Conservation (phyloP, 2,329 filamentous ascomycete species). For the Ampelomyces quisqualis region DNA sequence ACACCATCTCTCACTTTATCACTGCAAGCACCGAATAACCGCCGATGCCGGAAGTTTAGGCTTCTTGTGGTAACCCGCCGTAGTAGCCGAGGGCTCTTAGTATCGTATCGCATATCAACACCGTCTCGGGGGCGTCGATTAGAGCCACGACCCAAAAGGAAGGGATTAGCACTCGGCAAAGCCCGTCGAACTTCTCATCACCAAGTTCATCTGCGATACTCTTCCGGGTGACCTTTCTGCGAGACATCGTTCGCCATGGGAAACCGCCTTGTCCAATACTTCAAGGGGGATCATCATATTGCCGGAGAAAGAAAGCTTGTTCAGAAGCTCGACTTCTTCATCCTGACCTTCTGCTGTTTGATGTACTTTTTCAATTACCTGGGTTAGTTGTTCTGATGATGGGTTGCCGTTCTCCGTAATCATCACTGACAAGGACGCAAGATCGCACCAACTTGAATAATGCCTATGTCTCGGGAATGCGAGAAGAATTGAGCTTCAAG, state of each 20-base stretch:
- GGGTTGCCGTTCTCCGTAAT: no score
- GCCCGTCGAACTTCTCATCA: not conserved
- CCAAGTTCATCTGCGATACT: not conserved
- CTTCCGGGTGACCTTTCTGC: not conserved
- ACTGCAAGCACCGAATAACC: not conserved
- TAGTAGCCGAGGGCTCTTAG: no score
- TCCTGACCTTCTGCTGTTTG: conserved; percentile 63
- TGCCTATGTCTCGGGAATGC: conserved; percentile 48
- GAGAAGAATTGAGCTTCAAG: conserved; percentile 43
- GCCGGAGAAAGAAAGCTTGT: conserved; percentile 51
- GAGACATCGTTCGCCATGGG: conserved; percentile 19
- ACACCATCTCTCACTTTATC: not conserved
- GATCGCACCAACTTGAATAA: conserved; percentile 45
- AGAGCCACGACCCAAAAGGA: not conserved
- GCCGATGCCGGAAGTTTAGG: conserved; percentile 17
- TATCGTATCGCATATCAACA: no score
- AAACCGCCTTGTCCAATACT: conserved; percentile 34
- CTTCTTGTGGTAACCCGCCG: conserved; percentile 2
- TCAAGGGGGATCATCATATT: conserved; percentile 38
- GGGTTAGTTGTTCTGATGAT: not conserved
- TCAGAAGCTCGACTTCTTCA: conserved; percentile 64
- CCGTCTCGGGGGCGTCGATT: conserved; percentile 11
- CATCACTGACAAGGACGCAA: not conserved
- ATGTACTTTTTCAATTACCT: conserved; percentile 43
- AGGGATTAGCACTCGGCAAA: conserved; percentile 5